Evolutionary conservation across 2,329 filamentous ascomycete species (phyloP).

Genomic region (Knufia petricola): DNA sequence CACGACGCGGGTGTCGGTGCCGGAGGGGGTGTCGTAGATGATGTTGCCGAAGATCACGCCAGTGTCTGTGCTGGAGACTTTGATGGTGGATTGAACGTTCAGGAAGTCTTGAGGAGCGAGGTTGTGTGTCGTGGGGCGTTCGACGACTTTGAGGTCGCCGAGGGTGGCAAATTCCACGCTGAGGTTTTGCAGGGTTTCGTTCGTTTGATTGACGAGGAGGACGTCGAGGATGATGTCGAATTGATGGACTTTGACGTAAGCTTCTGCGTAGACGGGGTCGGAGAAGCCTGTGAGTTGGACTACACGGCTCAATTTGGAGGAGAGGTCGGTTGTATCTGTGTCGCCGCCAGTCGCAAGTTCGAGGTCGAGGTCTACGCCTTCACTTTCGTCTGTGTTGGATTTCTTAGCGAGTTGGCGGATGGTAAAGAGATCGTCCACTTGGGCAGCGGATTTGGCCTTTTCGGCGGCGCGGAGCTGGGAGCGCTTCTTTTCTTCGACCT

Average conservation of each 20-base stretch:
- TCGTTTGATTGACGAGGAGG: constrained; percentile 91
- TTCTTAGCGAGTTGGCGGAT: constrained; percentile 93
- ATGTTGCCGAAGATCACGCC: constrained; percentile 99
- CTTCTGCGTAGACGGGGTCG: constrained; percentile 96
- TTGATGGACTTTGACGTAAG: constrained; percentile 96
- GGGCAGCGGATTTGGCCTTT: constrained; percentile 85
- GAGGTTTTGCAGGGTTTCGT: constrained; percentile 90
- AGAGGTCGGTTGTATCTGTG: constrained; percentile 68
- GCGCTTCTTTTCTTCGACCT: constrained; percentile 94
- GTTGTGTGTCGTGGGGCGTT: constrained; percentile 92
- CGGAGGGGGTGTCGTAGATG: constrained; percentile 88
- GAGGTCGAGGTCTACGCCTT: constrained; percentile 80
- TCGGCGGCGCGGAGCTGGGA: constrained; percentile 88
- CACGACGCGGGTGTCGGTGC: constrained; percentile 88
- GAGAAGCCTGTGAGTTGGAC: constrained; percentile 98
- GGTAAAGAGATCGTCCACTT: constrained; percentile 87
- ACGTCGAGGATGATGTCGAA: constrained; percentile 98
- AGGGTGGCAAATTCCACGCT: constrained; percentile 98
- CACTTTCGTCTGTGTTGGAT: constrained; percentile 67
- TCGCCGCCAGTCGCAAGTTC: constrained; percentile 93
- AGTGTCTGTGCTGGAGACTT: constrained; percentile 94
- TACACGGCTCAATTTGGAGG: constrained; percentile 88
- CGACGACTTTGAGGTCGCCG: constrained; percentile 94
- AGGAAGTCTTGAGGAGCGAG: constrained; percentile 92
- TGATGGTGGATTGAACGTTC: constrained; percentile 97